Evolutionary conservation across 2,329 filamentous ascomycete species (phyloP), one percentile per base, ranked within the genome.

Genomic region (Phialemoniopsis sp.): DNA sequence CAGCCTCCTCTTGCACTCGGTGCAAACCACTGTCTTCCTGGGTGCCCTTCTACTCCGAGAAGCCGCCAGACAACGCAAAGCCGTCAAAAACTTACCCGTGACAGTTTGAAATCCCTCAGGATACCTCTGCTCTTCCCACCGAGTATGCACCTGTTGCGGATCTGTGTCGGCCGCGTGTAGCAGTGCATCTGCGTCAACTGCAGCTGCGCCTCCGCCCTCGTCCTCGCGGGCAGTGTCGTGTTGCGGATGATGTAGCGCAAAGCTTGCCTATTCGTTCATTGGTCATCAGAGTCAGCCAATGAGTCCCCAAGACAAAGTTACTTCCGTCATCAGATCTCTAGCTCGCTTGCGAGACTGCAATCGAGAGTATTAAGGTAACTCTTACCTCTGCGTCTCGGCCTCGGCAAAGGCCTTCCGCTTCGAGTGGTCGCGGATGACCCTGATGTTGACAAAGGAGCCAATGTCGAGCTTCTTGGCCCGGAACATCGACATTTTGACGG

Each of bases 181-280:
- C 80, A 82, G 70, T 96, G 90, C 91, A 97, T 96, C 67, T 95
- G 85, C 4, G 85, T 81, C 49, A 98, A 74, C 67, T 97, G 85
- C 41, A 98, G 79, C 70, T 97, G 91, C 32, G 93, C 93, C 62
- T 95, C 87, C 46, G 88, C 89, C 55, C 94, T 87, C 37, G 86
- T 82, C 56, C 90, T 80, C 40, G 82, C 73, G 2, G 90, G 81
- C 4, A 98, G 82, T 2, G 83, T 85, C 26, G 89, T 93, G 66
- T 98, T 98, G 63, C 87, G 89, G 61, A 95, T 88, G 47, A 95
- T 85, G 69, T 96, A 96, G 54, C 87, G 84, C 31, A 93, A 80
- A 13, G 87, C 91, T 86, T 97, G 90, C 65, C 91, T 95, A 46
- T 42, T 13, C 2, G 14, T 26, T 6, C 21, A n/a, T n/a, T n/a